These are phyloP conservation scores for Volvox reticuliferus DNA, from an alignment of 139 green algal species.

Conservation along the genomic window DNA sequence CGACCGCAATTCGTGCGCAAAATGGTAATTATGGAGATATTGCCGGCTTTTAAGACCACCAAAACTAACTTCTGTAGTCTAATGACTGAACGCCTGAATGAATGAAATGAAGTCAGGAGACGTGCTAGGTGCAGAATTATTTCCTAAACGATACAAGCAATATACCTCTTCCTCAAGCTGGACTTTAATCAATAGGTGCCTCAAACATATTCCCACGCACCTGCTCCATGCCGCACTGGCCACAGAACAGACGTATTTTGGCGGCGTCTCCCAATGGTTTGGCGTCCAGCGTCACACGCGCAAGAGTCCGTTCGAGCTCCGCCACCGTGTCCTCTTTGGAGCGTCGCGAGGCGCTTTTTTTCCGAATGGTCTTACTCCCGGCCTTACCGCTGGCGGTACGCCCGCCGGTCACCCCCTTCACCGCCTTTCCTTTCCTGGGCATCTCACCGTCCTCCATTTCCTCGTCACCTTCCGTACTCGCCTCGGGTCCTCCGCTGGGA, in stretches of 20 bases:
- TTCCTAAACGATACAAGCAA: too few relatives aligned
- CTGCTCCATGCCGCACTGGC: slow-evolving; percentile 46
- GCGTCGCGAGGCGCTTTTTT: not conserved
- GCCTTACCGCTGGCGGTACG: not conserved
- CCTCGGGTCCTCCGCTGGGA: too few relatives aligned
- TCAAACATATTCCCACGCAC: not conserved
- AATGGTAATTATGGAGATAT: too few relatives aligned
- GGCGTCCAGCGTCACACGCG: not conserved
- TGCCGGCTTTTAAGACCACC: too few relatives aligned
- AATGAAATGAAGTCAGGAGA: too few relatives aligned
- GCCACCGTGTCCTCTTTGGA: not conserved
- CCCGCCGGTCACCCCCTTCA: too few relatives aligned
- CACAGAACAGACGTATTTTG: slow-evolving; percentile 35
- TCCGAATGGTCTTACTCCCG: not conserved
- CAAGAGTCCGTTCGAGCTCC: not conserved
- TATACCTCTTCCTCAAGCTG: too few relatives aligned
- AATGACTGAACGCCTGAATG: too few relatives aligned
- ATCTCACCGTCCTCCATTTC: not conserved
- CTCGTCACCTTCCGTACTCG: not conserved
- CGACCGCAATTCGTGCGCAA: too few relatives aligned
- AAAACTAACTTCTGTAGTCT: too few relatives aligned
- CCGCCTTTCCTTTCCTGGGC: not conserved
- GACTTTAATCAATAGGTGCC: too few relatives aligned
- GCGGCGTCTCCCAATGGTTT: not conserved
- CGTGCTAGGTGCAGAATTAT: too few relatives aligned